These are phyloP conservation scores for Periconia macrospinosa DNA, from an alignment of 2,329 filamentous ascomycete genomes.

Conservation along the genomic window DNA sequence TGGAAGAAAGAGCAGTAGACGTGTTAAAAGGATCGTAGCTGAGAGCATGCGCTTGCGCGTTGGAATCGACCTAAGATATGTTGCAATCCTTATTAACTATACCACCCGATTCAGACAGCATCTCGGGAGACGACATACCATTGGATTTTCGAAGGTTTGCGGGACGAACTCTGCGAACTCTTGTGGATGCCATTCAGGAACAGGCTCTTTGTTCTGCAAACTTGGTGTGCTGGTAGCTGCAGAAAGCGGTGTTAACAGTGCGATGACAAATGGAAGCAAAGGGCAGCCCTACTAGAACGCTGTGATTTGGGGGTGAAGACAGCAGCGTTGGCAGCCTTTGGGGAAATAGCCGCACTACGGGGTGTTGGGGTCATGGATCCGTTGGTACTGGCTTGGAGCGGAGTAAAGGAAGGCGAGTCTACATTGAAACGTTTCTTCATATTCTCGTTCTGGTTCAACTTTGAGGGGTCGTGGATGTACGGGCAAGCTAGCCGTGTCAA, in stretches of 20 bases:
- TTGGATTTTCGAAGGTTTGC: conserved; percentile 55
- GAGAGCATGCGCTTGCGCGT: conserved; percentile 31
- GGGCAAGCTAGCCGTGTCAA: conserved; percentile 59
- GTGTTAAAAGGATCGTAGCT: conserved; percentile 51
- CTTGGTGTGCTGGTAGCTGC: conserved; percentile 48
- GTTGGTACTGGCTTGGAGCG: conserved; percentile 57
- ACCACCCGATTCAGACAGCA: background rate
- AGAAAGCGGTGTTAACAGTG: conserved; percentile 10
- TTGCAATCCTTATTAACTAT: background rate
- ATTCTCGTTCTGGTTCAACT: conserved; percentile 57
- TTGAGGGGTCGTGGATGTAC: conserved; percentile 83
- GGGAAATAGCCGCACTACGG: conserved; percentile 80
- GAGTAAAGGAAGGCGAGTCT: conserved; percentile 94
- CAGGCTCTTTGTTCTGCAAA: conserved; percentile 50
- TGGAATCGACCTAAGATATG: conserved; percentile 34
- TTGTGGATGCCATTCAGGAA: conserved; percentile 52
- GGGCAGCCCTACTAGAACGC: conserved; percentile 41
- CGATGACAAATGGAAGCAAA: conserved; percentile 6
- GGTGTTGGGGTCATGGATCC: conserved; percentile 48
- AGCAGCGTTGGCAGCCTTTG: conserved; percentile 85
- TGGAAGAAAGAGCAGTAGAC: conserved; percentile 33
- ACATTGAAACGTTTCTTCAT: conserved; percentile 83
- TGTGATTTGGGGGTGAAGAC: conserved; percentile 74
- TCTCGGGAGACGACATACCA: conserved; percentile 45
- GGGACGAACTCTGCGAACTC: conserved; percentile 59